Evolutionary conservation across 768 basidiomycete species (phyloP), one percentile per base, ranked within the genome.

Genomic region (Serendipita sp.): DNA sequence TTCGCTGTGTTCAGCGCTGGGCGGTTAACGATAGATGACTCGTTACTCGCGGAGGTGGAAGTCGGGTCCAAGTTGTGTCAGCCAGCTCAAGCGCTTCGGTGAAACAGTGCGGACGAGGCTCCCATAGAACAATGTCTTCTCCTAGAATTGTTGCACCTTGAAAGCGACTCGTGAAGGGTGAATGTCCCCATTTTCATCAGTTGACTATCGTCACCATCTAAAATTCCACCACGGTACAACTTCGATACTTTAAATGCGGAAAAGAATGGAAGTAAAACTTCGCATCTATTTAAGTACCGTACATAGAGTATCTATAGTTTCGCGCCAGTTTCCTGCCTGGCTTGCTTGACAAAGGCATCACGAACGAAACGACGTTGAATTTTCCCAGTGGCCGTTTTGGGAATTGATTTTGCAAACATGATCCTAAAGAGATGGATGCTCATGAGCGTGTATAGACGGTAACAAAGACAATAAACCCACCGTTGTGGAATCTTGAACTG

Each of bases 301-400:
- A 46, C 45, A 13, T 18, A 13, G 13, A 24, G 24, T 24, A 24
- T 30, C 30, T 54, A 68, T 18, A 68, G 38, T 46, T 67, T 68
- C 5, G 67, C 66, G 30, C 41, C 66, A 4, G 46, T 30, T 34
- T 41, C 63, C 45, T 51, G 24, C 7, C 45, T 45, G 16, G 66
- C 66, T 28, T 63, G 67, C 45, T 64, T 66, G 13, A 68, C 66
- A 48, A 68, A 66, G 11, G 67, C 67, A 30, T 70, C 70, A 11
- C 67, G 67, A n/a, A 71, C 70, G 41, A 70, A 68, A 44, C 69
- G 45, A 38, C 70, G 65, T 54, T 71, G 70, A 62, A 71, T 69
- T 65, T 71, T 71, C 3, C 70, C 70, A 10, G 70, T 71, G 24
- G 70, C 70, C 41, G 70, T 71, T 64, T 71, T 71, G 10, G 70